Evolutionary conservation across 2,329 filamentous ascomycete genomes (phyloP).

Genomic region (Elsinoe ampelina): DNA sequence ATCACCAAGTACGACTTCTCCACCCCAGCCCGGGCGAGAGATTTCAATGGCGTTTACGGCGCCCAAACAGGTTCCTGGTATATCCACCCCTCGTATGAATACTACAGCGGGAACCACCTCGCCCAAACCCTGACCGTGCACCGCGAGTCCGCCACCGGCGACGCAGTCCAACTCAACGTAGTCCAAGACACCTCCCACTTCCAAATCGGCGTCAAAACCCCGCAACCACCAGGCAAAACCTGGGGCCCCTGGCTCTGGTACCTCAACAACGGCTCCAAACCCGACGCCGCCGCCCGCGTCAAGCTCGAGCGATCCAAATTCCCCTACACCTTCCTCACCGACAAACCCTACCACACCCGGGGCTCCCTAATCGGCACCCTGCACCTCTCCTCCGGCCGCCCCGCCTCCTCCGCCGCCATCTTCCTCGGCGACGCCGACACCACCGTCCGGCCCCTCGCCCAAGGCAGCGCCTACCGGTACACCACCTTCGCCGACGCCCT

Average conservation of each 20-base stretch:
- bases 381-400: constrained; percentile 39
- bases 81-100: constrained; percentile 40
- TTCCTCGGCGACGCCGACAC: constrained; percentile 43
- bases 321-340: constrained; percentile 43
- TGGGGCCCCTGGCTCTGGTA: constrained; percentile 41
- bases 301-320: constrained; percentile 36
- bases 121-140: constrained; percentile 38
- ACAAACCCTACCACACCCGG: constrained; percentile 40
- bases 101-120: constrained; percentile 44
- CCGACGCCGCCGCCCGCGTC: constrained; percentile 34
- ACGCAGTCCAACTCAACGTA: constrained; percentile 46
- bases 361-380: constrained; percentile 39
- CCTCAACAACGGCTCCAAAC: constrained; percentile 39
- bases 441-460: constrained; percentile 36
- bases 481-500: constrained; percentile 36
- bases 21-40: constrained; percentile 31
- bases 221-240: constrained; percentile 30
- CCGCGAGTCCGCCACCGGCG: constrained; percentile 42
- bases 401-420: constrained; percentile 40
- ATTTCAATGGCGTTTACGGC: constrained; percentile 44
- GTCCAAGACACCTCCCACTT: constrained; percentile 21
- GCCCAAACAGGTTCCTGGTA: constrained; percentile 44
- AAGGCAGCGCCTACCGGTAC: constrained; percentile 43
- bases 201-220: constrained; percentile 25
- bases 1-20: constrained; percentile 46